Evolutionary conservation across 2,329 filamentous ascomycete species (phyloP).

Genomic region (Alternaria panax): DNA sequence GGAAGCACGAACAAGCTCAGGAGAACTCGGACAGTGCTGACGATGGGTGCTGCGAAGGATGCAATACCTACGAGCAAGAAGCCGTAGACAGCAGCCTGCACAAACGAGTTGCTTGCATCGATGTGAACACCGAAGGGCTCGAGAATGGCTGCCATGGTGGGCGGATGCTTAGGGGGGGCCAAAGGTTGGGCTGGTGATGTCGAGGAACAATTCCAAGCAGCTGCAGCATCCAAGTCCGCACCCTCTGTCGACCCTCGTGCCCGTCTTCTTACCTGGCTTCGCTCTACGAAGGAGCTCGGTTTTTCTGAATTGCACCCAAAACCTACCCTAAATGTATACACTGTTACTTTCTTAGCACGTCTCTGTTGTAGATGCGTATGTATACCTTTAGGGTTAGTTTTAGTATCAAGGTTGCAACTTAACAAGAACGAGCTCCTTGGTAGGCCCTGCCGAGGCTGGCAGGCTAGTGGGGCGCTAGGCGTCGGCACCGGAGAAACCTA

Average conservation of each 20-base stretch:
- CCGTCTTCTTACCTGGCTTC: not conserved
- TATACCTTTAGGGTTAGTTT: too few species aligned
- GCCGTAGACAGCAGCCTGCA: constrained; percentile 37
- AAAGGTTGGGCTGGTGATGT: not conserved
- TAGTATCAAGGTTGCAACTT: too few species aligned
- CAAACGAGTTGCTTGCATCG: constrained; percentile 38
- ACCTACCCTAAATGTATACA: too few species aligned
- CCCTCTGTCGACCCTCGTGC: not conserved
- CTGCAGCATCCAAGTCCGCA: not conserved
- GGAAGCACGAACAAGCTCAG: constrained; percentile 59
- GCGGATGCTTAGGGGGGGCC: not conserved
- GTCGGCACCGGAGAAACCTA: constrained; percentile 15
- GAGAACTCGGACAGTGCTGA: constrained; percentile 57
- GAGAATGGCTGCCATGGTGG: constrained; percentile 26
- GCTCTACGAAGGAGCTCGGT: too few species aligned
- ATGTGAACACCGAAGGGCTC: constrained; percentile 44
- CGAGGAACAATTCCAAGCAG: constrained; percentile 1
- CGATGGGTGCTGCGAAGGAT: constrained; percentile 45
- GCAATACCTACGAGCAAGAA: constrained; percentile 43
- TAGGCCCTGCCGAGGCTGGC: constrained; percentile 17
- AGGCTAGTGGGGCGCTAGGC: constrained; percentile 11
- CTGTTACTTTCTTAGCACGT: too few species aligned
- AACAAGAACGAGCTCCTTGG: too few species aligned
- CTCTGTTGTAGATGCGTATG: too few species aligned
- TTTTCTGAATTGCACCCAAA: too few species aligned